Percentiles rank a stretch among this genome's conserved stretches.
Evolutionary conservation across 1,139 yeast genomes (phyloP).

Genomic region (Pichia sp.): DNA sequence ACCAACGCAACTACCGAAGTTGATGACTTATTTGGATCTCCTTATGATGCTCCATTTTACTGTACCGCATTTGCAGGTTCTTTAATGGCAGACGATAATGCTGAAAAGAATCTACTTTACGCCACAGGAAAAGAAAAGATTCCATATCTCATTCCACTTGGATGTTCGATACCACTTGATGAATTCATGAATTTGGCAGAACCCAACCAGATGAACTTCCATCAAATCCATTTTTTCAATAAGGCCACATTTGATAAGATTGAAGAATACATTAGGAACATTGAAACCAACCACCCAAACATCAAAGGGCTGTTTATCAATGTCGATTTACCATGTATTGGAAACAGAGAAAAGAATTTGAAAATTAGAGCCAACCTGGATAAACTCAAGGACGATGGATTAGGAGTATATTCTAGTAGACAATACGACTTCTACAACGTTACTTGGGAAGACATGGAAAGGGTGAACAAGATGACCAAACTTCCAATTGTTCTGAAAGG

Average conservation of each 20-base stretch:
- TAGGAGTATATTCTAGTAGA: too few species aligned
- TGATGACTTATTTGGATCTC: conserved; percentile 62
- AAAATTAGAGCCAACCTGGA: conserved; percentile 15
- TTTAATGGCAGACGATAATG: conserved; percentile 56
- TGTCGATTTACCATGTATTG: conserved; percentile 51
- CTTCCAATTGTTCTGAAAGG: conserved; percentile 53
- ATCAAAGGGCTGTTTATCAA: conserved; percentile 51
- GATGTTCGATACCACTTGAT: conserved; percentile 44
- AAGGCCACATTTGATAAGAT: conserved; percentile 31
- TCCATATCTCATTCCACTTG: conserved; percentile 49
- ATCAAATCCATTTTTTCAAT: conserved; percentile 45
- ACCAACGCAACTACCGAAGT: conserved; percentile 28
- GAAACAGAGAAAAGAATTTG: conserved; percentile 40
- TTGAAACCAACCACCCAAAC: conserved; percentile 36
- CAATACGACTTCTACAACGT: conserved; percentile 21
- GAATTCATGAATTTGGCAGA: conserved; percentile 42
- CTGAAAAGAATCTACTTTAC: conserved; percentile 48
- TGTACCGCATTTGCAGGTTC: conserved; percentile 65
- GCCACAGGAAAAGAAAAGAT: conserved; percentile 41
- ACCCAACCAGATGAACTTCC: conserved; percentile 45
- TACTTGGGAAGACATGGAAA: conserved; percentile 31
- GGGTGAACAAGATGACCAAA: conserved; percentile 41
- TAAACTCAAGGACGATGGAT: not conserved
- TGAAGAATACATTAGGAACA: conserved; percentile 24
- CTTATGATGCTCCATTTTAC: too few species aligned